Conservation (phyloP, 352 stramenopile genomes). For the Phytophthora vignae region DNA sequence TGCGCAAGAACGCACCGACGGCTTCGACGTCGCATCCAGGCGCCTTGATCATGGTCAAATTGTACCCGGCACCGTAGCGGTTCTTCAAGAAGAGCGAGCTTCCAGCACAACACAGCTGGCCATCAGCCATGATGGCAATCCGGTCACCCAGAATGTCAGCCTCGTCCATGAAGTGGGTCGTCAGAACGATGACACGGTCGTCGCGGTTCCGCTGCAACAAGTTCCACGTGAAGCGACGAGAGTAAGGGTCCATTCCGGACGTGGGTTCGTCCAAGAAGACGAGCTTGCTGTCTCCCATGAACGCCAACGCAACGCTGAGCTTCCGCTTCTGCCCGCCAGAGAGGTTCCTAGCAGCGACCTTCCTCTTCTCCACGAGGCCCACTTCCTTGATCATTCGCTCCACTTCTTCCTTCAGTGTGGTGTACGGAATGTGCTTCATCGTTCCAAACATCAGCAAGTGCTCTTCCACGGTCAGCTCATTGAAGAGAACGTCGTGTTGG, state of each 20-base stretch:
- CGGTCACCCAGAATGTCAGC: constrained; percentile 70
- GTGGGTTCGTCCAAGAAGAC: constrained; percentile 95
- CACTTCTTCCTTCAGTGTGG: constrained; percentile 58
- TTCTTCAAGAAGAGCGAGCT: constrained; percentile 95
- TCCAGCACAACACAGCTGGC: constrained; percentile 86
- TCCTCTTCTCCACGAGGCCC: constrained; percentile 89
- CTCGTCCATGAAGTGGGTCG: constrained; percentile 91
- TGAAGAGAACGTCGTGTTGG: constrained; percentile 97
- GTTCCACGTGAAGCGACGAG: constrained; percentile 95
- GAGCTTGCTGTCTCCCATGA: constrained; percentile 94
- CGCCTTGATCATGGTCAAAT: constrained; percentile 70
- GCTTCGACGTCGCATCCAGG: constrained; percentile 43
- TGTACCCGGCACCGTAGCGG: constrained; percentile 93
- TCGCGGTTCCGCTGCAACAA: constrained; percentile 86
- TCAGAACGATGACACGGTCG: constrained; percentile 87
- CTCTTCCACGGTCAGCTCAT: constrained; percentile 95
- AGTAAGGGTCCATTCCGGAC: constrained; percentile 96
- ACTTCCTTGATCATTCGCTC: constrained; percentile 78
- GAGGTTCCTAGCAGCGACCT: constrained; percentile 66
- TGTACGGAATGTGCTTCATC: constrained; percentile 87
- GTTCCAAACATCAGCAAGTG: constrained; percentile 94
- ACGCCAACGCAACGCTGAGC: constrained; percentile 94
- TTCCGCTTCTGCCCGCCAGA: constrained; percentile 97
- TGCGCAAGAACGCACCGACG: constrained; percentile 48
- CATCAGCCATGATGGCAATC: constrained; percentile 95